phyloP scores from a whole-genome alignment of 1,139 yeast species.

The Scheffersomyces parashehatae region DNA sequence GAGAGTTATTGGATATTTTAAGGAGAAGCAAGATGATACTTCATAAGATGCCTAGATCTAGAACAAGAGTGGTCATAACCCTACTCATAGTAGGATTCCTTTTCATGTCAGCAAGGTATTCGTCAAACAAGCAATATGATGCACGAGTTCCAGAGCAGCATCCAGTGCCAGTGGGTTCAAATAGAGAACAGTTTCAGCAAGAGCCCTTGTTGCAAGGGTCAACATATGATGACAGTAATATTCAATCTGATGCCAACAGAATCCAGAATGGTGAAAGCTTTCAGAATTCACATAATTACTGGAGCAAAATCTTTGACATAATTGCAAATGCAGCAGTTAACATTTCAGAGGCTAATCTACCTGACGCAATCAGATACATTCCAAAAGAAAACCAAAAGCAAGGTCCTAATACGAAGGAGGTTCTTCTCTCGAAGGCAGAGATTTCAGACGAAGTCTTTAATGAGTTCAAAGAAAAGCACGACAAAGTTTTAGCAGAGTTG shows the following conservation, averaged over 20 bases:
- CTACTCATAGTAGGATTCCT: background rate
- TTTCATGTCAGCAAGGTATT: background rate
- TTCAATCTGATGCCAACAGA: background rate
- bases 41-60: background rate
- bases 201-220: background rate
- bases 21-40: background rate
- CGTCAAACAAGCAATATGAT: background rate
- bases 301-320: conserved; percentile 16
- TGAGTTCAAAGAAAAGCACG: conserved; percentile 28
- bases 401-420: conserved; percentile 28
- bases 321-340: conserved; percentile 12
- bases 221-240: background rate
- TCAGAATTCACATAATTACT: conserved; percentile 13
- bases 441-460: conserved; percentile 23
- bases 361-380: conserved; percentile 23
- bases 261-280: too few relatives aligned
- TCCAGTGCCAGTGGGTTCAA: background rate
- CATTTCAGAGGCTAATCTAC: conserved; percentile 12
- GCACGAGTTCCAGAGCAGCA: background rate
- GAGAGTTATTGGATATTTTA: too few relatives aligned
- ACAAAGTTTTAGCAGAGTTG: conserved; percentile 20
- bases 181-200: background rate
- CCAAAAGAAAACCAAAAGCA: conserved; percentile 22
- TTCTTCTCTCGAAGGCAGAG: conserved; percentile 30
- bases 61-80: background rate